Conservation (phyloP, 2,329 filamentous ascomycete genomes). For the Botrytis pseudocinerea region DNA sequence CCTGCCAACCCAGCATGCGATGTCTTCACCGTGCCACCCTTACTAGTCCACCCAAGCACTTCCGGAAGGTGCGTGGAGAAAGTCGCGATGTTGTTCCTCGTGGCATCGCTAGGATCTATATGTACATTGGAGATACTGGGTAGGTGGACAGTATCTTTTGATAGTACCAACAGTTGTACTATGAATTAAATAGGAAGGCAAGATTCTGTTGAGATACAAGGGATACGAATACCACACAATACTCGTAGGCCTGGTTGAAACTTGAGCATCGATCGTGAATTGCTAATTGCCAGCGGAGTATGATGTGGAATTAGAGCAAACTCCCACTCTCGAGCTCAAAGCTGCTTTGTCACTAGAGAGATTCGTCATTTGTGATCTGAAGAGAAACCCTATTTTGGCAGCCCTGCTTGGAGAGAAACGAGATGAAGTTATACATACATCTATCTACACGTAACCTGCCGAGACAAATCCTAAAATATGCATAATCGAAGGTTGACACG, state of each 20-base stretch:
- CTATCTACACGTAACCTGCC: not conserved
- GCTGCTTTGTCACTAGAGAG: not conserved
- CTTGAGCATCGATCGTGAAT: not conserved
- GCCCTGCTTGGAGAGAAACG: not conserved
- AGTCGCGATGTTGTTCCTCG: conserved; percentile 4
- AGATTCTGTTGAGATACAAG: not conserved
- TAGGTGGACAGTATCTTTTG: not conserved
- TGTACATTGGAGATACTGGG: not conserved
- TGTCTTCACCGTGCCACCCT: conserved; percentile 9
- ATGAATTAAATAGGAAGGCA: conserved; percentile 14
- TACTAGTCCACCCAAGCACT: not conserved
- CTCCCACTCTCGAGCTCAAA: not conserved
- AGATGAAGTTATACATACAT: not conserved
- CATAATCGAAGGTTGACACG: not conserved
- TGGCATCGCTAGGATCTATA: not conserved
- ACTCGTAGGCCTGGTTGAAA: not conserved
- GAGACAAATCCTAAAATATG: not conserved
- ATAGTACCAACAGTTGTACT: not conserved
- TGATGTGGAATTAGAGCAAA: not conserved
- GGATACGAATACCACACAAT: not conserved
- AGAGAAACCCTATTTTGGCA: not conserved
- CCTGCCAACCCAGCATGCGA: not conserved
- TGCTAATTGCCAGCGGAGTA: not conserved
- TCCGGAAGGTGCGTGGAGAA: conserved; percentile 16
- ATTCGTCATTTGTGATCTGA: not conserved